These are phyloP conservation scores for Cryphonectria naterciae DNA, from an alignment of 2,329 filamentous ascomycete species.

Conservation along the genomic window DNA sequence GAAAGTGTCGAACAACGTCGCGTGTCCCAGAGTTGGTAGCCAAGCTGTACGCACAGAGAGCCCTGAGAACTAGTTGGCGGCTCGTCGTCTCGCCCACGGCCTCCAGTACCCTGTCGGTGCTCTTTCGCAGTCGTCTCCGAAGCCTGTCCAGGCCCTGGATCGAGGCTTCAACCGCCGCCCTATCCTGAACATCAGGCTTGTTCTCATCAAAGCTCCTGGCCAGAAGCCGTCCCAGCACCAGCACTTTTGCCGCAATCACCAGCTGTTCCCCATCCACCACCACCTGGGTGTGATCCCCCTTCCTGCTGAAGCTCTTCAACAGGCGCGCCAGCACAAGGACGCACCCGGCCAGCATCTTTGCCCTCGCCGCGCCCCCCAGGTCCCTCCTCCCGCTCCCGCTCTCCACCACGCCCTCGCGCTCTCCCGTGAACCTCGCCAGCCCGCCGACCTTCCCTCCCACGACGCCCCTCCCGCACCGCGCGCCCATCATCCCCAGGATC, in stretches of 20 bases:
- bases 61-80: conserved; percentile 65
- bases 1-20: conserved; percentile 79
- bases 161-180: conserved; percentile 58
- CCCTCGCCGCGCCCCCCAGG: conserved; percentile 44
- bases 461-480: conserved; percentile 73
- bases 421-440: conserved; percentile 51
- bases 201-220: conserved; percentile 70
- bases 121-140: conserved; percentile 65
- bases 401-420: conserved; percentile 34
- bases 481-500: conserved; percentile 72
- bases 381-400: conserved; percentile 35
- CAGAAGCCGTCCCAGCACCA: conserved; percentile 76
- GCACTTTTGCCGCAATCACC: conserved; percentile 67
- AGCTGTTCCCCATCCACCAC: conserved; percentile 52
- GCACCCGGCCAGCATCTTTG: conserved; percentile 57
- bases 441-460: conserved; percentile 69
- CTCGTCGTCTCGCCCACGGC: conserved; percentile 58
- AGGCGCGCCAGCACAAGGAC: conserved; percentile 53
- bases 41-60: conserved; percentile 81
- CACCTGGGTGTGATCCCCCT: conserved; percentile 22
- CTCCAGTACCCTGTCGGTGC: conserved; percentile 71
- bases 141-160: conserved; percentile 66
- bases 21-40: conserved; percentile 78
- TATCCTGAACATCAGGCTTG: conserved; percentile 39
- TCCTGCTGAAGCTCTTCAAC: conserved; percentile 46